phyloP scores from a whole-genome alignment of 805 yeast species.

The Candida maris region DNA sequence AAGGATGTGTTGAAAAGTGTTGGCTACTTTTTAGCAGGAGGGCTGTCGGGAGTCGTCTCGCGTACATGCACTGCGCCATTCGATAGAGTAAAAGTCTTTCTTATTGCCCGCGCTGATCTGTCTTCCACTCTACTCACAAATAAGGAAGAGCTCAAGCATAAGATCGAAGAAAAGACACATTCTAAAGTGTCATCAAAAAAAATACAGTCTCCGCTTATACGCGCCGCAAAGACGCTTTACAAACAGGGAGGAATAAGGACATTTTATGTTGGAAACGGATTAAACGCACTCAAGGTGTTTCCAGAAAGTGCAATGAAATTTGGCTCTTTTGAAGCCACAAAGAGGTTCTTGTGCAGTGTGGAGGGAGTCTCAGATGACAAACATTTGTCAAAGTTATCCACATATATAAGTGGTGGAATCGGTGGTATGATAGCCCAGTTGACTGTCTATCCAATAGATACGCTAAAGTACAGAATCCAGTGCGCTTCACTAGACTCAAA shows the following conservation, averaged over 20 bases:
- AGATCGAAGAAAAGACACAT: constrained; percentile 37
- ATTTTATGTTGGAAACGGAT: constrained; percentile 93
- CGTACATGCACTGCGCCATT: constrained; percentile 97
- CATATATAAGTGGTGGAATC: constrained; percentile 90
- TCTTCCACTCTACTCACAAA: constrained; percentile 66
- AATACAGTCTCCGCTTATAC: constrained; percentile 68
- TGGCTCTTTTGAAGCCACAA: constrained; percentile 89
- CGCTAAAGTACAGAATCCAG: constrained; percentile 88
- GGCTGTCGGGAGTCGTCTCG: constrained; percentile 91
- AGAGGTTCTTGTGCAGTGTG: constrained; percentile 62
- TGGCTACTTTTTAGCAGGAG: constrained; percentile 93
- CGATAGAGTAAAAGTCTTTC: constrained; percentile 88
- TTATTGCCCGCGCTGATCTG: constrained; percentile 86
- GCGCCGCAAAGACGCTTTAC: constrained; percentile 80
- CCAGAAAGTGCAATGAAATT: constrained; percentile 98
- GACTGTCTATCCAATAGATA: constrained; percentile 92
- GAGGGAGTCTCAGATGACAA: constrained; percentile 74
- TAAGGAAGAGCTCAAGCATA: constrained; percentile 36
- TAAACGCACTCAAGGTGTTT: constrained; percentile 88
- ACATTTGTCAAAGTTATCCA: constrained; percentile 68
- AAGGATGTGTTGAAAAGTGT: constrained; percentile 77
- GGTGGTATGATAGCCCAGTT: constrained; percentile 95
- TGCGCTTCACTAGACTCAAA: constrained; percentile 77
- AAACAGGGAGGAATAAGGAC: constrained; percentile 83
- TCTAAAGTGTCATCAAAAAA: constrained; percentile 39